phyloP scores from a whole-genome alignment of 768 basidiomycete species.

The Phanerochaete carnosa region DNA sequence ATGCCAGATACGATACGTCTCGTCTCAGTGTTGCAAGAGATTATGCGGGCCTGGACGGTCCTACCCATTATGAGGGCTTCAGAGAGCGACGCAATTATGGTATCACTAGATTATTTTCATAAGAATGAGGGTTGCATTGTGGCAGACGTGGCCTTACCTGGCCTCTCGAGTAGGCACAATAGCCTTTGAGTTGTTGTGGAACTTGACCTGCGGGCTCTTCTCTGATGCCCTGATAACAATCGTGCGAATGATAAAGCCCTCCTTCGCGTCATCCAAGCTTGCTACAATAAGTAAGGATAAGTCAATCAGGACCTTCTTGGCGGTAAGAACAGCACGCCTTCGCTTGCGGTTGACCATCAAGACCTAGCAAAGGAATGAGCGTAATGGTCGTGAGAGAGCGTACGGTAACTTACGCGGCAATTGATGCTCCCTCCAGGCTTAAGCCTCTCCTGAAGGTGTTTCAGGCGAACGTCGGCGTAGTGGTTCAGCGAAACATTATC shows the following conservation, averaged over 20 bases:
- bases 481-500: conserved; percentile 96
- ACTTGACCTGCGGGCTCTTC: conserved; percentile 80
- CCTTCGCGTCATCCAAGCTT: conserved; percentile 59
- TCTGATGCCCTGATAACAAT: conserved; percentile 80
- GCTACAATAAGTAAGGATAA: conserved; percentile 72
- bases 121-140: conserved; percentile 1
- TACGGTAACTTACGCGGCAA: conserved; percentile 63
- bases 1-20: conserved; percentile 80
- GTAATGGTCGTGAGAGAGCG: neutral
- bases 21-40: conserved; percentile 54
- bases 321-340: conserved; percentile 80
- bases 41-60: conserved; percentile 80
- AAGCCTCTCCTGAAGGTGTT: conserved; percentile 90
- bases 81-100: conserved; percentile 47
- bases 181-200: conserved; percentile 87
- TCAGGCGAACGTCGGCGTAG: conserved; percentile 89
- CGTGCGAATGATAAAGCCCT: conserved; percentile 73
- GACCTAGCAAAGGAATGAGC: conserved; percentile 45
- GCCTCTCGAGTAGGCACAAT: conserved; percentile 78
- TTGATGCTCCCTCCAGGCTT: conserved; percentile 79
- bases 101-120: conserved; percentile 54
- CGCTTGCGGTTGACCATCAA: conserved; percentile 78
- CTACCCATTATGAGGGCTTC: conserved; percentile 77
- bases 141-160: conserved; percentile 45
- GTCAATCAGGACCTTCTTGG: conserved; percentile 87